These are phyloP conservation scores for Russula sp. DNA, from an alignment of 768 basidiomycete genomes.

Conservation along the genomic window DNA sequence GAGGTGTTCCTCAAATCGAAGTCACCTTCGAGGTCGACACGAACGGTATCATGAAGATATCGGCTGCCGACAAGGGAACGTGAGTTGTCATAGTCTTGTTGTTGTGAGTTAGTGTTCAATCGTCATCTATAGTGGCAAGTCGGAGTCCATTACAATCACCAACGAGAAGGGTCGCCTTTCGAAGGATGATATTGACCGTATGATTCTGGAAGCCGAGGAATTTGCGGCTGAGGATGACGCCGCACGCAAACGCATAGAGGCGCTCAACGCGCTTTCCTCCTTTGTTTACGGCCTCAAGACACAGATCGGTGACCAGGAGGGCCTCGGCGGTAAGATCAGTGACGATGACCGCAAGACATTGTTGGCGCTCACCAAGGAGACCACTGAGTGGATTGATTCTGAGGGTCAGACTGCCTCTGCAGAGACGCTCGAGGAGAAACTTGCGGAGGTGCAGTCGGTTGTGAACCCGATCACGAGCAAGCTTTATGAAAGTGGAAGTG, in stretches of 20 bases:
- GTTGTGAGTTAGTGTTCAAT: neutral
- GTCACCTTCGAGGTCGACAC: constrained; percentile 95
- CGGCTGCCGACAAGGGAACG: constrained; percentile 93
- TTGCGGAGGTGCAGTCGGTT: constrained; percentile 36
- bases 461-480: constrained; percentile 43
- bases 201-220: constrained; percentile 92
- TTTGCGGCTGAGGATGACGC: constrained; percentile 74
- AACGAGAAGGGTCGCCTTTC: constrained; percentile 87
- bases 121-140: constrained; percentile 55
- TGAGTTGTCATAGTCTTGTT: constrained; percentile 24
- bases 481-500: constrained; percentile 27
- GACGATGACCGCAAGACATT: constrained; percentile 83
- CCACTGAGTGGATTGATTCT: constrained; percentile 87
- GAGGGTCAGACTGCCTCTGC: constrained; percentile 66
- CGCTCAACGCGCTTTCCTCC: constrained; percentile 73
- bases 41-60: constrained; percentile 93
- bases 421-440: constrained; percentile 91
- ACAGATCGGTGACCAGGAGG: constrained; percentile 80
- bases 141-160: constrained; percentile 85
- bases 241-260: constrained; percentile 76
- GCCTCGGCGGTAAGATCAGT: constrained; percentile 81
- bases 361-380: constrained; percentile 75
- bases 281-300: constrained; percentile 84
- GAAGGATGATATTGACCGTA: constrained; percentile 74
- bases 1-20: constrained; percentile 96